phyloP scores from a whole-genome alignment of 345 rosid species.

The Lenwebbia sp. region DNA sequence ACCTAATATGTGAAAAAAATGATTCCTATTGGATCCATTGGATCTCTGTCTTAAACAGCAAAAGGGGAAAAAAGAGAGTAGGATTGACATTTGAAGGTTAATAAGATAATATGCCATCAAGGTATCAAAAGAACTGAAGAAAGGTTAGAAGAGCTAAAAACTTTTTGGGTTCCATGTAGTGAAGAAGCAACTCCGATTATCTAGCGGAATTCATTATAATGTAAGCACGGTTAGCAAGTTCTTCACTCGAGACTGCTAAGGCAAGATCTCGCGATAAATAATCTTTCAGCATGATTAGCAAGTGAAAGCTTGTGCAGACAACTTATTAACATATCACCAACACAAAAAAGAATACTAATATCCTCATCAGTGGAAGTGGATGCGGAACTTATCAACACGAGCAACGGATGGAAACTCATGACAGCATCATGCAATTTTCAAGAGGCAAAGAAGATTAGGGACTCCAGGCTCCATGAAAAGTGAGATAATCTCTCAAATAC shows the following conservation, averaged over 20 bases:
- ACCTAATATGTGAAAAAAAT: not conserved
- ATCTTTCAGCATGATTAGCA: not conserved
- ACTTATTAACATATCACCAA: not conserved
- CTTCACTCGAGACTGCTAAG: not conserved
- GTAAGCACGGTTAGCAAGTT: not conserved
- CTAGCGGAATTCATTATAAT: not conserved
- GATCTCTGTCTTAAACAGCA: not conserved
- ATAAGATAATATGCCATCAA: not conserved
- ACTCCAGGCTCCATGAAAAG: not conserved
- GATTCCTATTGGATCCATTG: not conserved
- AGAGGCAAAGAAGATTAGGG: not conserved
- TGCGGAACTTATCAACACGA: not conserved
- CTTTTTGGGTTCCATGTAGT: not conserved
- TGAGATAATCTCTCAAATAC: not conserved
- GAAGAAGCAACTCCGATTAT: not conserved
- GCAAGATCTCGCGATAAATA: not conserved
- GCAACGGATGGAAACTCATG: not conserved
- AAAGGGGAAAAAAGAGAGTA: not conserved
- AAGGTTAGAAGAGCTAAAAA: not conserved
- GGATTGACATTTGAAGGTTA: not conserved
- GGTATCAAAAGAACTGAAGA: not conserved
- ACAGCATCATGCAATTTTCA: not conserved
- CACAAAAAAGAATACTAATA: not conserved
- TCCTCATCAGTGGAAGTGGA: not conserved
- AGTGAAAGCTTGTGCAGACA: not conserved